phyloP scores from a whole-genome alignment of 768 basidiomycete genomes.

The Kwoniella sp. region DNA sequence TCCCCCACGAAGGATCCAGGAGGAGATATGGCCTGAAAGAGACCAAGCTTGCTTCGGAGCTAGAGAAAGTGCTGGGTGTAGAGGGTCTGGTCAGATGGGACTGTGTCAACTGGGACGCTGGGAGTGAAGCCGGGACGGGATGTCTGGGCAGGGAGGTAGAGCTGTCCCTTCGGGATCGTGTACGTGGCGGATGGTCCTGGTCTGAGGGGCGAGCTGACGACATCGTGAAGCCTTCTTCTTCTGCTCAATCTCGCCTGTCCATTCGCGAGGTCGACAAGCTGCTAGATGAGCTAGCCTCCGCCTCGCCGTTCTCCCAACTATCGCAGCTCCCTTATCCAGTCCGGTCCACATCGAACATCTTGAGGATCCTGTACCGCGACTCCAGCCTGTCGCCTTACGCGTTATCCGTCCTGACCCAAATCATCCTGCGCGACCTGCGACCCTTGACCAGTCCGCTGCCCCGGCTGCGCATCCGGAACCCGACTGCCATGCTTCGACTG shows the following conservation, averaged over 20 bases:
- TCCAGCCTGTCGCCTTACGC: constrained; percentile 59
- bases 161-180: constrained; percentile 52
- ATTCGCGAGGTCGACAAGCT: constrained; percentile 59
- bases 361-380: constrained; percentile 60
- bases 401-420: constrained; percentile 69
- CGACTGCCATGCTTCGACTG: constrained; percentile 56
- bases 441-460: constrained; percentile 70
- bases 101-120: constrained; percentile 49
- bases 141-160: constrained; percentile 69
- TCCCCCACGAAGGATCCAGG: constrained; percentile 71
- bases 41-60: constrained; percentile 56
- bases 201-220: neutral
- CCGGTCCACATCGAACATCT: constrained; percentile 44
- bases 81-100: constrained; percentile 44
- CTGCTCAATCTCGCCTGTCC: constrained; percentile 51
- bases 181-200: neutral
- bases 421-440: constrained; percentile 80
- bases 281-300: constrained; percentile 69
- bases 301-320: constrained; percentile 59
- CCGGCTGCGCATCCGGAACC: constrained; percentile 49
- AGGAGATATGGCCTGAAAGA: constrained; percentile 74
- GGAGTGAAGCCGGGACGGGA: constrained; percentile 56
- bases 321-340: constrained; percentile 8
- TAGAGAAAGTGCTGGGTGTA: constrained; percentile 50
- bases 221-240: neutral